Percentiles rank a stretch among this genome's conserved stretches.
Evolutionary conservation across 2,329 filamentous ascomycete genomes (phyloP).

Genomic region (Fusarium nygamai): DNA sequence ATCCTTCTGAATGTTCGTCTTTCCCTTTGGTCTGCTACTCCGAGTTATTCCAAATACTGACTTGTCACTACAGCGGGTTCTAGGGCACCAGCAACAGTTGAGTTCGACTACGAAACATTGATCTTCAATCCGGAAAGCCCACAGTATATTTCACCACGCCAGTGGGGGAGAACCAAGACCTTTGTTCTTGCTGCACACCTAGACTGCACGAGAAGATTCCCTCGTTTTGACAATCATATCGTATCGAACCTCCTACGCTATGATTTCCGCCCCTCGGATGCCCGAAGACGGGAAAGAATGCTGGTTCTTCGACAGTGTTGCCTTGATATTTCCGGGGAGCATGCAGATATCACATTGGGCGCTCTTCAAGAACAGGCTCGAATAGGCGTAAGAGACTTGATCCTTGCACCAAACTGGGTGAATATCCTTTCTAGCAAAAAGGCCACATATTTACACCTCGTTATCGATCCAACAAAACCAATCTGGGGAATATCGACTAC

Average conservation of each 20-base stretch:
- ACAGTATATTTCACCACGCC: slow-evolving; percentile 3
- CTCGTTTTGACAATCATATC: background rate
- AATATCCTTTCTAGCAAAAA: background rate
- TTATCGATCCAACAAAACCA: background rate
- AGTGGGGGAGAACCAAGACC: background rate
- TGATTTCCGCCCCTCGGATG: background rate
- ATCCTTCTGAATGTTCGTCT: background rate
- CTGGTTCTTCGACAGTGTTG: background rate
- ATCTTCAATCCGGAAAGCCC: slow-evolving; percentile 6
- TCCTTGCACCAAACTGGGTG: background rate
- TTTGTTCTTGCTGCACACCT: background rate
- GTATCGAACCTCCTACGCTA: background rate
- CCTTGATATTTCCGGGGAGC: background rate
- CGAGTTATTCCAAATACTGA: background rate
- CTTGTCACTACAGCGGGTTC: background rate
- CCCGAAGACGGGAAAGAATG: background rate
- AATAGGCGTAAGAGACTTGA: background rate
- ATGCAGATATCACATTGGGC: background rate
- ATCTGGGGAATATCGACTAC: background rate
- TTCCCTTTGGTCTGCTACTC: background rate
- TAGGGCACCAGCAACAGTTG: background rate
- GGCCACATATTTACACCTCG: background rate
- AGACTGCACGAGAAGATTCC: background rate
- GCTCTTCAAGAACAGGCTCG: background rate
- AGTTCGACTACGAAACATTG: background rate